Evolutionary conservation across 352 stramenopile genomes (phyloP).

Genomic region (Globisporangium cylindrosporum): DNA sequence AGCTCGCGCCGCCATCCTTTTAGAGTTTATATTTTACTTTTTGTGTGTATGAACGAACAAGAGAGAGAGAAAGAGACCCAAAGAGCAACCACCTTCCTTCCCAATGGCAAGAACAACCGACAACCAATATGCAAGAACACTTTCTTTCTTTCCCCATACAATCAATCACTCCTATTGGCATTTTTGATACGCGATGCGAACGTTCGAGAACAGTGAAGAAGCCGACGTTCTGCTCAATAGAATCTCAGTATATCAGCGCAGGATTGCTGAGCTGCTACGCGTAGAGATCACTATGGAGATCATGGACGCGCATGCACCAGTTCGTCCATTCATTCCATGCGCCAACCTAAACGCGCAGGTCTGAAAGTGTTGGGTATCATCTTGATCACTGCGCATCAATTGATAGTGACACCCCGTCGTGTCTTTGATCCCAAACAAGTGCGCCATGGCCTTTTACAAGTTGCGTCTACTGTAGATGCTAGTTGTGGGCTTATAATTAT

Average conservation of each 20-base stretch:
- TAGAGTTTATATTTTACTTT: constrained; percentile 34
- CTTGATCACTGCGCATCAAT: neutral
- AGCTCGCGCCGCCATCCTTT: constrained; percentile 83
- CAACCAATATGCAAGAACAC: neutral
- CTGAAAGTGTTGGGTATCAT: neutral
- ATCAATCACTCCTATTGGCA: neutral
- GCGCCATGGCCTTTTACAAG: neutral
- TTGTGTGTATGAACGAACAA: constrained; percentile 8
- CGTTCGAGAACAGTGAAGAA: constrained; percentile 1
- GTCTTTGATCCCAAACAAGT: neutral
- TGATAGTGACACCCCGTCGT: neutral
- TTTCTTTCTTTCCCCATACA: neutral
- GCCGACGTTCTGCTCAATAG: neutral
- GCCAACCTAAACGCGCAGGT: neutral
- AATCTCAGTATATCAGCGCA: neutral
- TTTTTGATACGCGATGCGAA: neutral
- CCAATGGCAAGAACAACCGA: constrained; percentile 16
- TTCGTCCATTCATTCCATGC: neutral
- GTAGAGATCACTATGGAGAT: neutral
- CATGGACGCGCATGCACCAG: neutral
- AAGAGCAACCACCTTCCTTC: constrained; percentile 2
- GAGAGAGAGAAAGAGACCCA: neutral
- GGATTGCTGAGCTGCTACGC: neutral
- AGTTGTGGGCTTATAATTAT: neutral
- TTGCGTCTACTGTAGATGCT: neutral